phyloP scores from a whole-genome alignment of 148 eudicot genomes.

The Cornus kousa region DNA sequence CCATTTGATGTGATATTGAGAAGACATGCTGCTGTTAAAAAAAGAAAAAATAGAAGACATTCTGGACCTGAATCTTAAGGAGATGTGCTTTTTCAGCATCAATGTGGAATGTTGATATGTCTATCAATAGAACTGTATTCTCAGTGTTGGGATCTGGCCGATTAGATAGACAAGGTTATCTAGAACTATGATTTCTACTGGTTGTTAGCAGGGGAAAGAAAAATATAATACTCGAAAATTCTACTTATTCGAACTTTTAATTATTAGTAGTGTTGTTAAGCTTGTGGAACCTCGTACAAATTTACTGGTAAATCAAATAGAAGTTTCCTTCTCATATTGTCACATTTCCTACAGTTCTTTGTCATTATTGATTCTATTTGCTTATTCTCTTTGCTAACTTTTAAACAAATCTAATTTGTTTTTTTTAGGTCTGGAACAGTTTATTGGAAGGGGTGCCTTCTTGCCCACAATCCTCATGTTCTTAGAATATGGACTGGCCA shows the following conservation, averaged over 20 bases:
- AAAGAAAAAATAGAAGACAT: neutral
- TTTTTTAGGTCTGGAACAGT: slow-evolving; percentile 77
- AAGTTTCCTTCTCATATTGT: neutral
- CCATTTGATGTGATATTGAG: neutral
- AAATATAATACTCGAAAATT: neutral
- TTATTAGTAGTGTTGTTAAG: neutral
- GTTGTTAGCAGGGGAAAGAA: neutral
- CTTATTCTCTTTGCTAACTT: neutral
- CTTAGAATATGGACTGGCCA: slow-evolving; percentile 81
- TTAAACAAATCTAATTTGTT: neutral
- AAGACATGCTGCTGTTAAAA: no score
- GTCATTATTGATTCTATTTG: neutral
- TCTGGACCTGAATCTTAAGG: neutral
- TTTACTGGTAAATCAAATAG: neutral
- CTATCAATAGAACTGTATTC: no score
- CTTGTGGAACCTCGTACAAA: neutral
- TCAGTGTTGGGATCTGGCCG: neutral
- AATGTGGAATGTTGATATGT: neutral
- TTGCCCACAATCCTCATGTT: slow-evolving; percentile 68
- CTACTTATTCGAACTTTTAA: neutral
- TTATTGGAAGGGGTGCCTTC: slow-evolving; percentile 67
- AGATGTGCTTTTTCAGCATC: neutral
- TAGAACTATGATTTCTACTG: neutral
- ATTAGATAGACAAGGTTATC: neutral
- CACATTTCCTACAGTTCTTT: neutral